A percentile compares a stretch with the other conserved stretches of the same genome.
Evolutionary conservation across 1,284 basidiomycete genomes (phyloP).

Genomic region (Leccinum laetum): DNA sequence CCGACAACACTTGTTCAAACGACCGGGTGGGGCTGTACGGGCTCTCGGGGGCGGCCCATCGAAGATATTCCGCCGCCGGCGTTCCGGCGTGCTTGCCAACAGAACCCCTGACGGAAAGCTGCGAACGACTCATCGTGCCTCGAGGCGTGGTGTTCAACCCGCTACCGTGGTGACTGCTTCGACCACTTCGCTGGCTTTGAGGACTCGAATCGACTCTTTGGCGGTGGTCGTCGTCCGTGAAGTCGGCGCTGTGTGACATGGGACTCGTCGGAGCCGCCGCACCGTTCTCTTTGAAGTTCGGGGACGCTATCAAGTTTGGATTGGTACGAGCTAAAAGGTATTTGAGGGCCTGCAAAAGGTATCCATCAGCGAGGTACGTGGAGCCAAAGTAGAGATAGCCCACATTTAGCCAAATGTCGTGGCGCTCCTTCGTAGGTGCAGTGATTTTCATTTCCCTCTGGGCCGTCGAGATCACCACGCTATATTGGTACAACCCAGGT

Average conservation of each 20-base stretch:
- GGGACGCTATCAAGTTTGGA: conserved; percentile 41
- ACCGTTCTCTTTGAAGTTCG: conserved; percentile 39
- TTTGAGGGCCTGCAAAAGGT: conserved; percentile 65
- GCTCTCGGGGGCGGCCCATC: conserved; percentile 46
- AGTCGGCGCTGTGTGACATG: conserved; percentile 44
- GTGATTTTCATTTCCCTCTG: conserved; percentile 98
- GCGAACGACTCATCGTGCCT: conserved; percentile 73
- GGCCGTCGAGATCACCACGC: conserved; percentile 90
- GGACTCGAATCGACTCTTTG: conserved; percentile 56
- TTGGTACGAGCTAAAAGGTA: conserved; percentile 80
- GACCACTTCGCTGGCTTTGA: conserved; percentile 65
- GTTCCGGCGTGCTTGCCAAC: conserved; percentile 85
- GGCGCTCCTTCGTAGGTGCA: conserved; percentile 89
- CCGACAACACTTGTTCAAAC: conserved; percentile 58
- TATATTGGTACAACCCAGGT: conserved; percentile 90
- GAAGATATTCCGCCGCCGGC: conserved; percentile 85
- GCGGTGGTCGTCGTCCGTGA: conserved; percentile 50
- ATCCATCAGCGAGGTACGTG: conserved; percentile 11
- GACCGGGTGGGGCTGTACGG: conserved; percentile 63
- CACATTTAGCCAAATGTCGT: conserved; percentile 95
- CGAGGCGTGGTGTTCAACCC: conserved; percentile 75
- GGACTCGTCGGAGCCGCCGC: conserved; percentile 50
- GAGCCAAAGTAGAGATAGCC: conserved; percentile 26
- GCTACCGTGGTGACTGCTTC: conserved; percentile 56
- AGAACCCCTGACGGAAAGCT: conserved; percentile 69